Conservation (phyloP, 495 filamentous ascomycete genomes). For the Melanomma pulvis-pyrius region DNA sequence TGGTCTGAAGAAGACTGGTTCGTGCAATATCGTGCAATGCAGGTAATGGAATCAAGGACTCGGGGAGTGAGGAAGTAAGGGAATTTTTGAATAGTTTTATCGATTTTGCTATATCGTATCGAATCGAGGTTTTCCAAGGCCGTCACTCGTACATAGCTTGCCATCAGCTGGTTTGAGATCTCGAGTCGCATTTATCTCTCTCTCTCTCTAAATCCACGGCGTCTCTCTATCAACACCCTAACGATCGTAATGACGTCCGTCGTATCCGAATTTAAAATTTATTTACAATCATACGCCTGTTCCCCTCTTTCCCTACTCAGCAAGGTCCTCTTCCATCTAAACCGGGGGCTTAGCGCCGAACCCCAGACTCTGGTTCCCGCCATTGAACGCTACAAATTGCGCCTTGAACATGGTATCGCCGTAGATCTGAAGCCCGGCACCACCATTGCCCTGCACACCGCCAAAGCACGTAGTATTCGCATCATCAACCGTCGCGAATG, state of each 20-base stretch:
- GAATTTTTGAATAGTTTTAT: background rate
- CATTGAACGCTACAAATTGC: constrained; percentile 79
- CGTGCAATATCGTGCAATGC: too few relatives aligned
- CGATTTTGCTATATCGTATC: background rate
- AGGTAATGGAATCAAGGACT: background rate
- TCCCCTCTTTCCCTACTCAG: background rate
- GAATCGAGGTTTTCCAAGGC: background rate
- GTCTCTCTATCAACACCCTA: too few relatives aligned
- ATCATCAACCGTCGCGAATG: constrained; percentile 61
- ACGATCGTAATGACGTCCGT: background rate
- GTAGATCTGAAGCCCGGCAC: constrained; percentile 66
- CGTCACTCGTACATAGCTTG: background rate
- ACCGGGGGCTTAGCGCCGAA: constrained; percentile 51
- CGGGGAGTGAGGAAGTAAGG: background rate
- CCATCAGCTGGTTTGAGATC: background rate
- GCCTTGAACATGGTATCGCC: constrained; percentile 81
- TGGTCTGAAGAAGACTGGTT: too few relatives aligned
- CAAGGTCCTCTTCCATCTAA: background rate
- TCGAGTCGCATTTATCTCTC: background rate
- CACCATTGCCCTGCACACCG: constrained; percentile 54
- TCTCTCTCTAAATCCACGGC: too few relatives aligned
- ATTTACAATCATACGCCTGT: background rate
- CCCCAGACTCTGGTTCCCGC: constrained; percentile 60
- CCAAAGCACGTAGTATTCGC: constrained; percentile 46
- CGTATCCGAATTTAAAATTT: background rate